Conservation (phyloP, 106 monocot species). For the Triglochin maritima region DNA sequence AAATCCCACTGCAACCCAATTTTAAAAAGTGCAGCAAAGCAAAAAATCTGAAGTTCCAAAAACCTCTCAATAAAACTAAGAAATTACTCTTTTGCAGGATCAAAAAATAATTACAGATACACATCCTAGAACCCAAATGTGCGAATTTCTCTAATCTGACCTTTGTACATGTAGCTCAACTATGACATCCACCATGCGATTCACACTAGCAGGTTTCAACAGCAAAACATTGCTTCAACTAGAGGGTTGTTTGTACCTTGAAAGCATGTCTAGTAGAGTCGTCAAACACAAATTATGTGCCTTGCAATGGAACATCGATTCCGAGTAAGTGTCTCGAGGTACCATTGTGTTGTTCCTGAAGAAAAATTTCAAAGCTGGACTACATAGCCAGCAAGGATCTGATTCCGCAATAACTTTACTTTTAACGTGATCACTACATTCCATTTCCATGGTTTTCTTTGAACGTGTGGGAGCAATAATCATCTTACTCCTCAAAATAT, state of each 20-base stretch:
- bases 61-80: no score
- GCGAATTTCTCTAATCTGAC: no score
- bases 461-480: background rate
- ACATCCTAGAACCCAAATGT: no score
- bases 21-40: no score
- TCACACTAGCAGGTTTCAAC: no score
- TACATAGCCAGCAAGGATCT: background rate
- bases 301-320: background rate
- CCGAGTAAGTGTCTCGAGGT: background rate
- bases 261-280: background rate
- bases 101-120: no score
- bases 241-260: background rate
- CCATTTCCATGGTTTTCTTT: background rate
- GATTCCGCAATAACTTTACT: background rate
- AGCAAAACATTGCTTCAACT: background rate
- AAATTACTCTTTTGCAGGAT: no score
- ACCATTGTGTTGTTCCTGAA: constrained; percentile 4
- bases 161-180: no score
- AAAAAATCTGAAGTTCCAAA: no score
- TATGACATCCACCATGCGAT: no score
- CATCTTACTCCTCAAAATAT: background rate
- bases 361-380: background rate
- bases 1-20: no score
- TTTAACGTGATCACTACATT: background rate
- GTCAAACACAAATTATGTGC: background rate